These are phyloP conservation scores for Luvunga scandens DNA, from an alignment of 345 rosid genomes.

Conservation along the genomic window DNA sequence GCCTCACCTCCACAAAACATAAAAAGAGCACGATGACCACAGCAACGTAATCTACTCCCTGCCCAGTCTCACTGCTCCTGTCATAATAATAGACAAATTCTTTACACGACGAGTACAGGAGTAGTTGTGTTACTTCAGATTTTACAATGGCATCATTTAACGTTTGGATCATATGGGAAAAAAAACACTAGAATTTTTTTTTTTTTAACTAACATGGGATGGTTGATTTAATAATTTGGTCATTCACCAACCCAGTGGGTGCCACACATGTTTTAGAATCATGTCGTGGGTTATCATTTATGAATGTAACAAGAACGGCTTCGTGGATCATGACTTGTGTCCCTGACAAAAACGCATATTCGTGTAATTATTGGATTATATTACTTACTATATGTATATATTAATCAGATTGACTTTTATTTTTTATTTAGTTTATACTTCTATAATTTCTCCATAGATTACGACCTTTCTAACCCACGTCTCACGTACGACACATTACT, in stretches of 20 bases:
- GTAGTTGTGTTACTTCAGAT: too few species aligned
- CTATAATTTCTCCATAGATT: not conserved
- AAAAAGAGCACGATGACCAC: not conserved
- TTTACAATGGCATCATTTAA: not conserved
- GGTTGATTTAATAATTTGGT: not conserved
- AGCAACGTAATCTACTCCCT: too few species aligned
- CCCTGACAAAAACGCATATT: not conserved
- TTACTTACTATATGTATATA: not conserved
- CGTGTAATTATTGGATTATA: not conserved
- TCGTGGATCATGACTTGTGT: not conserved
- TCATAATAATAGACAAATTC: too few species aligned
- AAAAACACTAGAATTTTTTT: not conserved
- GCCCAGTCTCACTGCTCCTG: too few species aligned
- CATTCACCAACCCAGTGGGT: not conserved
- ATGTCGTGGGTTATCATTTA: not conserved
- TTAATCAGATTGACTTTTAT: not conserved
- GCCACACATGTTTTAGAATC: slow-evolving; percentile 1
- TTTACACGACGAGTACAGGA: too few species aligned
- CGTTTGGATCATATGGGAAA: not conserved
- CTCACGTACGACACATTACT: not conserved
- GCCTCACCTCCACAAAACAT: not conserved
- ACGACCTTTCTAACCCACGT: not conserved
- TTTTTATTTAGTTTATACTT: not conserved
- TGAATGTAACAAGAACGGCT: not conserved
- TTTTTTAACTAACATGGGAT: not conserved